Percentiles rank a stretch among this genome's conserved stretches.
phyloP scores from a whole-genome alignment of 106 monocot genomes.

The Gastrodia elata region DNA sequence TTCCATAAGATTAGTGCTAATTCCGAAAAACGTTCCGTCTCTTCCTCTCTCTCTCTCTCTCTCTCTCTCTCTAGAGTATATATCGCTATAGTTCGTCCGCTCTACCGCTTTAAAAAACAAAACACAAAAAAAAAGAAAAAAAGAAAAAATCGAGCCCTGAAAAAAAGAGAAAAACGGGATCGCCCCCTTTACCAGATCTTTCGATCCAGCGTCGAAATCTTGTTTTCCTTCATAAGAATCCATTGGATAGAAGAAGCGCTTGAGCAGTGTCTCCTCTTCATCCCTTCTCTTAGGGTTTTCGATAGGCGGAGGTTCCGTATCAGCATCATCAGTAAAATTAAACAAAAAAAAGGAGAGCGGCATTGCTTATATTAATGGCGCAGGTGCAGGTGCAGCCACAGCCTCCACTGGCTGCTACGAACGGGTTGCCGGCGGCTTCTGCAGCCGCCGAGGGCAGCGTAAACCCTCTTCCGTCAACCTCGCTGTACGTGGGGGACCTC shows the following conservation, averaged over 20 bases:
- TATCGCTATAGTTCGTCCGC: no score
- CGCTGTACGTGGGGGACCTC: constrained; percentile 76
- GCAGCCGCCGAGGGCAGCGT: neutral
- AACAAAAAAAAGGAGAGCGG: neutral
- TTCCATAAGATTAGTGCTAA: no score
- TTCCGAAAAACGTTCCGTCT: neutral
- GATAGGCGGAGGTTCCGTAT: neutral
- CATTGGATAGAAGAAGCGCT: neutral
- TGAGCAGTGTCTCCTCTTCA: neutral
- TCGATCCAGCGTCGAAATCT: neutral
- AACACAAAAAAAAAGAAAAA: neutral
- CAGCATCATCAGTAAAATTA: neutral
- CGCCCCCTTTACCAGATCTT: neutral
- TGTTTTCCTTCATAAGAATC: neutral
- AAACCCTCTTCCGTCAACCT: constrained; percentile 20
- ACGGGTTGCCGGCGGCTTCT: neutral
- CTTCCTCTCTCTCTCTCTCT: neutral
- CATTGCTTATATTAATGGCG: no score
- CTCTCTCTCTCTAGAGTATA: neutral
- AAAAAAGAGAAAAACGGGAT: no score
- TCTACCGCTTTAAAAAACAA: neutral
- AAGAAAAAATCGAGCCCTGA: neutral
- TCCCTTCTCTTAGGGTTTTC: neutral
- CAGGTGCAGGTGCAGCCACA: constrained; percentile 10
- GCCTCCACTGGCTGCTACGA: neutral